Conservation (phyloP, 2,329 filamentous ascomycete species). For the Fusarium zealandicum region DNA sequence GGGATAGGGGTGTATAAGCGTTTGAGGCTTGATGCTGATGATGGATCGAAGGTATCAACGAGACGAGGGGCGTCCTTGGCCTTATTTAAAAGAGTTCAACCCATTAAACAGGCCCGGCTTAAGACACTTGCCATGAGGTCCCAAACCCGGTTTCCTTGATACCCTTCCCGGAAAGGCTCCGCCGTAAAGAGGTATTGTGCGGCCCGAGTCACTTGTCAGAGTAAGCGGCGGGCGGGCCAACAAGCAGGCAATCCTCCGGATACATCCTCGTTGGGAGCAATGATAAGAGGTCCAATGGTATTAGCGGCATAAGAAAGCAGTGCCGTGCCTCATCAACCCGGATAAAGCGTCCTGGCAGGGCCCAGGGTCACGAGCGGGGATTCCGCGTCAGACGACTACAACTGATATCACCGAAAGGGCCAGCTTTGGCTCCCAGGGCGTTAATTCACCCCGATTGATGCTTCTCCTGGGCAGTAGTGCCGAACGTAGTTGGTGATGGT, state of each 20-base stretch:
- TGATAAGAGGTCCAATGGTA: constrained; percentile 30
- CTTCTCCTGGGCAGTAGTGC: constrained; percentile 34
- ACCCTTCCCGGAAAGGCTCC: constrained; percentile 39
- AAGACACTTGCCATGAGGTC: constrained; percentile 24
- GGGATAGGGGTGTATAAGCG: constrained; percentile 4
- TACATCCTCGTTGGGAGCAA: constrained; percentile 25
- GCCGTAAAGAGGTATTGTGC: constrained; percentile 36
- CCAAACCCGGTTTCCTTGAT: constrained; percentile 20
- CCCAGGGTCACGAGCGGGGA: constrained; percentile 36
- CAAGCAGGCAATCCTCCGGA: constrained; percentile 17
- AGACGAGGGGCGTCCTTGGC: constrained; percentile 17
- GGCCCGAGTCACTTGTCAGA: constrained; percentile 36
- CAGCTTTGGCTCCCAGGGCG: constrained; percentile 11
- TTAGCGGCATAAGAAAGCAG: constrained; percentile 31
- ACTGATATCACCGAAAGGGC: constrained; percentile 40
- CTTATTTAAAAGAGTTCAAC: constrained; percentile 38
- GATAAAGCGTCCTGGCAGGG: constrained; percentile 27
- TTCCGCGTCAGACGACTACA: constrained; percentile 35
- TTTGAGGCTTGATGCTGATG: constrained; percentile 18
- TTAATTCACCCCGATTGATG: constrained; percentile 20
- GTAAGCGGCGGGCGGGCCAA: constrained; percentile 18
- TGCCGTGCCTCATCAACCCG: constrained; percentile 25
- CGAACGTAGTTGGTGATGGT: constrained; percentile 31
- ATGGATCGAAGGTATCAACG: constrained; percentile 8
- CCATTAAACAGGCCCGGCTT: constrained; percentile 31